phyloP scores from a whole-genome alignment of 257 asterid species.

The Petunia secreta region DNA sequence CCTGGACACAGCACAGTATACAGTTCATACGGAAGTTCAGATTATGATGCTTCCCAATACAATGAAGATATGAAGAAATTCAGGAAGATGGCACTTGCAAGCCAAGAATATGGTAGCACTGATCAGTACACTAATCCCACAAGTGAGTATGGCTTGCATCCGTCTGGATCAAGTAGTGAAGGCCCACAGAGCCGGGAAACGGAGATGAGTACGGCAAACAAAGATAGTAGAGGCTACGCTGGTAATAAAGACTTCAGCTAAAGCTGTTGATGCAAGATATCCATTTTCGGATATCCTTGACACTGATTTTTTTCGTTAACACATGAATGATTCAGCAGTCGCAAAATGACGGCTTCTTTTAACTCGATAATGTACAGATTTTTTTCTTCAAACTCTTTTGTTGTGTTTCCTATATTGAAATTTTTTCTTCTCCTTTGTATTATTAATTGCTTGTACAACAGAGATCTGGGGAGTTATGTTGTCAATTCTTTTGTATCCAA shows the following conservation, averaged over 20 bases:
- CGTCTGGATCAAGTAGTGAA: constrained; percentile 80
- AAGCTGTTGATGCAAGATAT: not conserved
- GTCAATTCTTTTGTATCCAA: not conserved
- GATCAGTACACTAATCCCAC: constrained; percentile 74
- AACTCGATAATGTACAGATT: not conserved
- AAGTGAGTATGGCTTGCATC: constrained; percentile 71
- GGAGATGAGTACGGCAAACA: constrained; percentile 50
- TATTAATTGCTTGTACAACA: not conserved
- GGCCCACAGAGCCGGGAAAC: constrained; percentile 66
- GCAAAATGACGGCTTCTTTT: not conserved
- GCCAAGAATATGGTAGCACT: constrained; percentile 62
- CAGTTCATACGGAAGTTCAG: constrained; percentile 80
- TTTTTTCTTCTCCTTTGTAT: not conserved
- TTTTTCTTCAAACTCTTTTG: not conserved
- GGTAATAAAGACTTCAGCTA: constrained; percentile 20
- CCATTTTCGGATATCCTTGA: not conserved
- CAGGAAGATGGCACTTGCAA: constrained; percentile 63
- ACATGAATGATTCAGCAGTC: not conserved
- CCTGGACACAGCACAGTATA: constrained; percentile 72
- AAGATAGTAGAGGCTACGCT: constrained; percentile 38
- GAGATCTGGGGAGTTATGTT: not conserved
- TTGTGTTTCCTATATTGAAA: not conserved
- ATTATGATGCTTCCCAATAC: constrained; percentile 64
- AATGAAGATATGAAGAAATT: constrained; percentile 73
- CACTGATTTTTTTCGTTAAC: not conserved